These are phyloP conservation scores for Paramecium biaurelia DNA, from an alignment of 73 alveolate species.

Conservation along the genomic window DNA sequence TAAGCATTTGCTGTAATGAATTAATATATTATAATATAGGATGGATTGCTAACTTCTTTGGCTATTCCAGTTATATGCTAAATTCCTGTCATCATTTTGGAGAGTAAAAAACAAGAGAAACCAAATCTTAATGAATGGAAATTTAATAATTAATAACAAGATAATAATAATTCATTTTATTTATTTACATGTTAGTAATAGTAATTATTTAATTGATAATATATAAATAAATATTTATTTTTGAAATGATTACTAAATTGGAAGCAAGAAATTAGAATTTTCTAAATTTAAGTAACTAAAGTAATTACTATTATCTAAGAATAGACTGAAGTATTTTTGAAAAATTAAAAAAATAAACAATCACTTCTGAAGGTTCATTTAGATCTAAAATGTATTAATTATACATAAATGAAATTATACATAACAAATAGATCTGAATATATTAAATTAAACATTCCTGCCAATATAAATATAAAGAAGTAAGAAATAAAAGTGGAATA, in stretches of 20 bases:
- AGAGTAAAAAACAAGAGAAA: not conserved
- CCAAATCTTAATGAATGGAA: not conserved
- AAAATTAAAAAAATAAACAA: not conserved
- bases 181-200: not conserved
- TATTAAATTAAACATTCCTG: not conserved
- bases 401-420: not conserved
- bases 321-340: constrained; percentile 19
- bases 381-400: not conserved
- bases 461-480: not conserved
- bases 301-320: constrained; percentile 8
- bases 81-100: not conserved
- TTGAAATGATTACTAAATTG: not conserved
- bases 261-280: not conserved
- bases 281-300: not conserved
- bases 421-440: not conserved
- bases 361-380: not conserved
- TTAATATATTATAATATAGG: not conserved
- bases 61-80: not conserved
- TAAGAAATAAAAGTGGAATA: not conserved
- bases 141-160: not conserved
- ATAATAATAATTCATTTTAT: not conserved
- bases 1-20: not conserved
- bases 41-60: constrained; percentile 4
- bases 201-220: not conserved
- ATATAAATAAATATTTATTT: not conserved